Evolutionary conservation across 2,329 filamentous ascomycete species (phyloP).

Genomic region (Sporothrix luriei): DNA sequence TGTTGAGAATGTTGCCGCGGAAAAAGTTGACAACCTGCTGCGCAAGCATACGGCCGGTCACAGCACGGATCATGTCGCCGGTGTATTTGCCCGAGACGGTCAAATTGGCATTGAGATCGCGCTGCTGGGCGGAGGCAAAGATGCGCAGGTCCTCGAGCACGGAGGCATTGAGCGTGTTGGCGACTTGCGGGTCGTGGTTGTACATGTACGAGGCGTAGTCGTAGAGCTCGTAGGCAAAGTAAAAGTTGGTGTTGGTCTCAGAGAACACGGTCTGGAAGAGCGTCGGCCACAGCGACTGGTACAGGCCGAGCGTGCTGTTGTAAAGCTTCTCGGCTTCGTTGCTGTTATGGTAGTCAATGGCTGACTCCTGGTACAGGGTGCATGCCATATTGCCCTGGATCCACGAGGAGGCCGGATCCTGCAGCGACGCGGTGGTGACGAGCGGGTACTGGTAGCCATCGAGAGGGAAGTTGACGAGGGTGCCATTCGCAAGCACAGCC

Average conservation of each 20-base stretch:
- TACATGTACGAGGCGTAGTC: conserved; percentile 59
- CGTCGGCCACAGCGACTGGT: conserved; percentile 47
- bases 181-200: conserved; percentile 53
- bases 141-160: conserved; percentile 58
- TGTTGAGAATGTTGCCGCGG: conserved; percentile 46
- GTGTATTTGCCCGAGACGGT: conserved; percentile 54
- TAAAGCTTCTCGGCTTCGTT: conserved; percentile 34
- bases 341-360: conserved; percentile 39
- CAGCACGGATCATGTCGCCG: conserved; percentile 50
- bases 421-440: conserved; percentile 46
- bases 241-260: conserved; percentile 46
- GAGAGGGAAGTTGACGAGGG: conserved; percentile 65
- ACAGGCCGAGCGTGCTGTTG: conserved; percentile 44
- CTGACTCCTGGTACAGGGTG: conserved; percentile 44
- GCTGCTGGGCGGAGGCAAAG: conserved; percentile 71
- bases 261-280: conserved; percentile 48
- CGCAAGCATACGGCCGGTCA: conserved; percentile 58
- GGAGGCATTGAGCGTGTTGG: conserved; percentile 45
- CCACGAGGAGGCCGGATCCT: conserved; percentile 52
- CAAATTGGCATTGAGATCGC: conserved; percentile 56
- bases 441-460: conserved; percentile 80
- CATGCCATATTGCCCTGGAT: conserved; percentile 48
- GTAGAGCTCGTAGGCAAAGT: conserved; percentile 57
- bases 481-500: conserved; percentile 47
- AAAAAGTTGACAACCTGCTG: conserved; percentile 50